Evolutionary conservation across 2,329 filamentous ascomycete genomes (phyloP), one percentile per base, ranked within the genome.

Genomic region (Penicillium sp.): DNA sequence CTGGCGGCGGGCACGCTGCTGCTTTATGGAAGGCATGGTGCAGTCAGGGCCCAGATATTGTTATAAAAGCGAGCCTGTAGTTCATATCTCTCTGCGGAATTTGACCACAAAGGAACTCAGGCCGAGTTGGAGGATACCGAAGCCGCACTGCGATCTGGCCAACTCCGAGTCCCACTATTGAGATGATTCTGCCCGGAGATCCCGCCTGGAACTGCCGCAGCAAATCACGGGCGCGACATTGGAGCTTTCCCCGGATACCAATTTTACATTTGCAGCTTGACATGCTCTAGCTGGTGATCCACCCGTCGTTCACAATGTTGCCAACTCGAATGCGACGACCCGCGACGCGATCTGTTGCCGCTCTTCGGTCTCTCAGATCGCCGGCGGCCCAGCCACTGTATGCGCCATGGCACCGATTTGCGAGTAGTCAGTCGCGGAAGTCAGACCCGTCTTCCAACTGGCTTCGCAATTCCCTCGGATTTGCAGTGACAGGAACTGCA

Each of bases 1-100:
- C 55, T 67, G 66, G 48, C 68, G 66, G 41, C 68, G 67, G 49
- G 63, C 59, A 57, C 66, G 66, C 55, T 62, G 63, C 56, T 62
- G 61, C 56, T 61, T 66, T 50, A 56, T 63, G 57, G 58, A 58
- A 25, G 58, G 42, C 59, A 61, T 61, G 42, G 29, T 59, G 45
- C 47, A 46, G 33, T 59, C 48, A 53, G 31, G 48, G 30, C 50
- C 48, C 41, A 30, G 31, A n/a, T 8, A 12, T 18, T 28, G 19
- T 22, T 11, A 19, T 11, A 10, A 27, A 31, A 11, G 10, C 37
- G 33, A 41, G 9, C 19, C 16, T 18, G 14, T 43, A 35, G 41
- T 35, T 49, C 54, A 57, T 56, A 18, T 30, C 51, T 51, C 18
- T 47, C 18, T 36, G 16, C n/a, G n/a, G 16, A 35, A 33, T 35